Evolutionary conservation across 75 land plant genomes (phyloP).

Genomic region (Gnetum montanum): DNA sequence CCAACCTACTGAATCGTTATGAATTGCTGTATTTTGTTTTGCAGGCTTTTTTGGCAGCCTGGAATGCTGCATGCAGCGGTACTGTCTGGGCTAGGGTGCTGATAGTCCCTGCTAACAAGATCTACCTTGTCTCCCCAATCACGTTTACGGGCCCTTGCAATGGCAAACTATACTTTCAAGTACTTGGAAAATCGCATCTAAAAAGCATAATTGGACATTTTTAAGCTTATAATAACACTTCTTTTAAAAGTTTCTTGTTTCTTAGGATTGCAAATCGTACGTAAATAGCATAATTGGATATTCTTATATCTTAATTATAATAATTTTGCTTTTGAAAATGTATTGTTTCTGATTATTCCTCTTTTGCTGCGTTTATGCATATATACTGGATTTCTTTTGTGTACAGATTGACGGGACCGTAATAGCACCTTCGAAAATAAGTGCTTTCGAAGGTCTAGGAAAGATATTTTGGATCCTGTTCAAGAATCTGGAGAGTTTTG

Average conservation of each 20-base stretch:
- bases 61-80: conserved; percentile 34
- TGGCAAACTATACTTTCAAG: background rate
- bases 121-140: conserved; percentile 8
- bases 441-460: background rate
- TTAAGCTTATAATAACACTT: background rate
- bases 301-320: background rate
- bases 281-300: background rate
- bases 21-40: background rate
- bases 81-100: conserved; percentile 7
- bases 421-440: conserved; percentile 11
- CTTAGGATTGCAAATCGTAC: background rate
- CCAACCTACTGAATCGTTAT: no score
- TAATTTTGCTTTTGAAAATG: background rate
- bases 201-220: background rate
- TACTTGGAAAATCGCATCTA: background rate
- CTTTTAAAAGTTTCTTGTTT: background rate
- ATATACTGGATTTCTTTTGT: background rate
- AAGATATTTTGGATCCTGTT: conserved; percentile 17
- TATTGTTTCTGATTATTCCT: background rate
- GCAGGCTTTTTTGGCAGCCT: conserved; percentile 47
- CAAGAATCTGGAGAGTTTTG: conserved; percentile 12
- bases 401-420: conserved; percentile 13
- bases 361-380: background rate
- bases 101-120: conserved; percentile 19
- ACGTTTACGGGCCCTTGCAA: conserved; percentile 17